Percentiles rank a stretch among this genome's conserved stretches.
Conservation (phyloP, 306 rosid genomes). For the Inga oerstediana region DNA sequence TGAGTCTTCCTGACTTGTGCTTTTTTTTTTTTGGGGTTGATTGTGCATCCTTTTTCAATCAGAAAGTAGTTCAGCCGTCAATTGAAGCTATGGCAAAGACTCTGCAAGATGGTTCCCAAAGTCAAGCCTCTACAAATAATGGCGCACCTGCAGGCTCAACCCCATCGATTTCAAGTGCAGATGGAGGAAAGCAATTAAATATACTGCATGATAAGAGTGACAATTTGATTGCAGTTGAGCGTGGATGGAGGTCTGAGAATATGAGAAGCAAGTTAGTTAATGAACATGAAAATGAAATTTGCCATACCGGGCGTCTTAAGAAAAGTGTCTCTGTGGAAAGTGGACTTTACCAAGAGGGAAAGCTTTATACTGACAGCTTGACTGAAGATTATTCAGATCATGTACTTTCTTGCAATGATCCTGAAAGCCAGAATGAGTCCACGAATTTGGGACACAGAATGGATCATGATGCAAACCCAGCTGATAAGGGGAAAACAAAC, state of each 20-base stretch:
- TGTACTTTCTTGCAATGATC: conserved; percentile 44
- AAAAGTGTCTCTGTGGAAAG: conserved; percentile 74
- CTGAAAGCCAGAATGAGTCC: conserved; percentile 36
- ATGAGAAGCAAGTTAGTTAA: conserved; percentile 34
- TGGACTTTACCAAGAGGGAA: conserved; percentile 52
- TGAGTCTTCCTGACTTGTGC: conserved; percentile 36
- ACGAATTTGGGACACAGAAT: conserved; percentile 36
- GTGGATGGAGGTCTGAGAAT: conserved; percentile 47
- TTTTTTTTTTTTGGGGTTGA: conserved; percentile 8
- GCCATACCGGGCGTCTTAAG: conserved; percentile 30
- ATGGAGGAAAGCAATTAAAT: conserved; percentile 36
- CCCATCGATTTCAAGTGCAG: conserved; percentile 29
- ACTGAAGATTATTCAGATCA: conserved; percentile 52
- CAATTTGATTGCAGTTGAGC: conserved; percentile 44
- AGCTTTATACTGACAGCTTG: conserved; percentile 29
- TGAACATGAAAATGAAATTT: conserved; percentile 35
- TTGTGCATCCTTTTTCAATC: conserved; percentile 42
- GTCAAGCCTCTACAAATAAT: conserved; percentile 37
- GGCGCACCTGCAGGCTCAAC: conserved; percentile 30
- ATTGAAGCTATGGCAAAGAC: conserved; percentile 55
- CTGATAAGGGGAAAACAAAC: conserved; percentile 35
- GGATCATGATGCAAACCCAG: conserved; percentile 39
- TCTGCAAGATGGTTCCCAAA: conserved; percentile 46
- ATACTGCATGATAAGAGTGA: conserved; percentile 28
- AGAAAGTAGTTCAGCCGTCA: conserved; percentile 64